Evolutionary conservation across 2,329 filamentous ascomycete species (phyloP).

Genomic region (Pyrenophora graminea): DNA sequence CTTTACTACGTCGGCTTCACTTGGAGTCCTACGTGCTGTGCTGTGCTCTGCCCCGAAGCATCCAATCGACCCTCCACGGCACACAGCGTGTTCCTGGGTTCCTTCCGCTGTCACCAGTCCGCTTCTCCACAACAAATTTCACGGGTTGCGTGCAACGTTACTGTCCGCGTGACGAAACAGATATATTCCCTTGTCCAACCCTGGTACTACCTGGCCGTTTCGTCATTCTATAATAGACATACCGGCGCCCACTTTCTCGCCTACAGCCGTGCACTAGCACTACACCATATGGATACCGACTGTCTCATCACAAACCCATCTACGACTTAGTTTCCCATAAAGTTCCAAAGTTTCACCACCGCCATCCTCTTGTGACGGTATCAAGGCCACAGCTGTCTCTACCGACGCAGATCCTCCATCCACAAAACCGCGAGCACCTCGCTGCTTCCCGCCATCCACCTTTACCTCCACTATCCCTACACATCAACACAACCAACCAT

Average conservation of each 20-base stretch:
- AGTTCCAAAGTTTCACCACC: constrained; percentile 1
- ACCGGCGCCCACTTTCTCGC: not conserved
- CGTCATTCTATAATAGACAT: not conserved
- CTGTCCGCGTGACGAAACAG: constrained; percentile 5
- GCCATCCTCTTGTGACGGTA: not conserved
- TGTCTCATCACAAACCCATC: not conserved
- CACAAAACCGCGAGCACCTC: not conserved
- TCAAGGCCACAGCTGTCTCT: not conserved
- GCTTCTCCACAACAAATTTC: constrained; percentile 22
- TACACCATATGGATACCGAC: not conserved
- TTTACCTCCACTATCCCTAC: not conserved
- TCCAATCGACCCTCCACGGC: not conserved
- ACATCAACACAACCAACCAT: not conserved
- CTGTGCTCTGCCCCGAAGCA: not conserved
- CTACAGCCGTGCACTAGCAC: not conserved
- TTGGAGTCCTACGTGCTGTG: not conserved
- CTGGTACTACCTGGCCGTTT: constrained; percentile 1
- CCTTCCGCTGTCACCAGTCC: constrained; percentile 2
- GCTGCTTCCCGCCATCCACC: not conserved
- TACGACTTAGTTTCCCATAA: not conserved
- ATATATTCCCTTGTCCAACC: constrained; percentile 1
- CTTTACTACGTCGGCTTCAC: constrained; percentile 2
- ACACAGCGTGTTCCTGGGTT: constrained; percentile 9
- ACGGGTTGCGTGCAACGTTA: constrained; percentile 21
- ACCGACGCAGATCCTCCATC: not conserved